phyloP scores from a whole-genome alignment of 768 basidiomycete genomes.

The Tylopilus sp. region DNA sequence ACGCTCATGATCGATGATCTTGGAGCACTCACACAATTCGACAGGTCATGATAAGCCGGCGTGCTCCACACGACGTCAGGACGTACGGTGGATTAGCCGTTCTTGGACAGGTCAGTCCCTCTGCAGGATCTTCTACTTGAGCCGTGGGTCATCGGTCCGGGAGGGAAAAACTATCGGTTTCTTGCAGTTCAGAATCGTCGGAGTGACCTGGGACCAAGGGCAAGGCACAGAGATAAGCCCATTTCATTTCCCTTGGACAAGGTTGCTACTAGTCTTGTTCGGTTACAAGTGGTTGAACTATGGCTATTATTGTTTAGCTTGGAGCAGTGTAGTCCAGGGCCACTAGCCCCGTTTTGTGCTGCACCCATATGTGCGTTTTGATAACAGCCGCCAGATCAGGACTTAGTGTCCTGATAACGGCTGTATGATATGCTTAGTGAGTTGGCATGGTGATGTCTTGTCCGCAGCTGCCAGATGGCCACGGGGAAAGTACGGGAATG shows the following conservation, averaged over 20 bases:
- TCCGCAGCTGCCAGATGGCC: background rate
- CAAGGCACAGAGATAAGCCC: background rate
- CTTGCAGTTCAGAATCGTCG: background rate
- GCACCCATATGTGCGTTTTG: background rate
- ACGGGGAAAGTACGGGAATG: no score
- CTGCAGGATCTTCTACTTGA: background rate
- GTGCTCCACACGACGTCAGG: background rate
- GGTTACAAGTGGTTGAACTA: background rate
- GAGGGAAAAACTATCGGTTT: background rate
- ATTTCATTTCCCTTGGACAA: background rate
- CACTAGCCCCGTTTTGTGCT: no score
- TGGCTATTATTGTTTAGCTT: background rate
- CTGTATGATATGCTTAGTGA: background rate
- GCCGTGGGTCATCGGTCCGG: background rate
- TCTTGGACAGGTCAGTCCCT: background rate
- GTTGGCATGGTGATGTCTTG: slow-evolving; percentile 9
- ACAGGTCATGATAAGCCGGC: background rate
- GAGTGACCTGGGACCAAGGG: background rate
- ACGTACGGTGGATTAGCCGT: background rate
- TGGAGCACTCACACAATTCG: background rate
- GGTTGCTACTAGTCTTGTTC: no score
- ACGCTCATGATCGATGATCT: slow-evolving; percentile 15
- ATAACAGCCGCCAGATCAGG: background rate
- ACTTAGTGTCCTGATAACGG: background rate
- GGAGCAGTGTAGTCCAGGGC: background rate